phyloP scores from a whole-genome alignment of 2,329 filamentous ascomycete species.

The Botryotinia narcissicola region DNA sequence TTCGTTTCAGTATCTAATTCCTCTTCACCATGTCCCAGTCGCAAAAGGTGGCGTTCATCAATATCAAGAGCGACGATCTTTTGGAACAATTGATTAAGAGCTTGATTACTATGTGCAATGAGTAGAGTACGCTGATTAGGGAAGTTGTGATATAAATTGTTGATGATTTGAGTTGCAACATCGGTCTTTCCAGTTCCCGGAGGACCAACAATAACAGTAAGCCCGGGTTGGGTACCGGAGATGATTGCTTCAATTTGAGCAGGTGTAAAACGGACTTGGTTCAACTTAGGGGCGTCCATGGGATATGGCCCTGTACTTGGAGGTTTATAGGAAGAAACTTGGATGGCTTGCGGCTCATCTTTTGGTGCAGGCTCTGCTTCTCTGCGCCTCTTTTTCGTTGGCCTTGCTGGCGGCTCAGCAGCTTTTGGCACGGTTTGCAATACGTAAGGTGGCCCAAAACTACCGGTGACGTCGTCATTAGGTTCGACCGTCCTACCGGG shows the following conservation, averaged over 20 bases:
- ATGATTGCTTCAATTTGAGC: constrained; percentile 89
- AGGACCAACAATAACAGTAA: constrained; percentile 91
- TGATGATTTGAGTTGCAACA: constrained; percentile 97
- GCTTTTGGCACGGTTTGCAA: constrained; percentile 63
- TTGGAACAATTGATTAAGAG: constrained; percentile 93
- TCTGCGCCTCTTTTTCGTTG: constrained; percentile 81
- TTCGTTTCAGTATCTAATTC: constrained; percentile 81
- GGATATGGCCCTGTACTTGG: constrained; percentile 88
- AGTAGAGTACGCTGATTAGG: constrained; percentile 87
- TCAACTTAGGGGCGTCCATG: constrained; percentile 76
- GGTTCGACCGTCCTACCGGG: constrained; percentile 86
- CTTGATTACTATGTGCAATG: constrained; percentile 96
- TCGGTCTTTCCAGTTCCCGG: constrained; percentile 99
- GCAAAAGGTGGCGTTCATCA: constrained; percentile 87
- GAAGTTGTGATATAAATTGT: constrained; percentile 98
- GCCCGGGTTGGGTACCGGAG: constrained; percentile 88
- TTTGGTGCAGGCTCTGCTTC: constrained; percentile 67
- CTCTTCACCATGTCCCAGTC: constrained; percentile 92
- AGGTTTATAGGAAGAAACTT: constrained; percentile 86
- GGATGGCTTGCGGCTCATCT: constrained; percentile 63
- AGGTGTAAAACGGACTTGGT: constrained; percentile 83
- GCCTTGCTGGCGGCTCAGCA: constrained; percentile 50
- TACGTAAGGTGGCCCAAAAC: constrained; percentile 85
- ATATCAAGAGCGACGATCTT: constrained; percentile 97
- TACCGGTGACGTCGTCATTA: constrained; percentile 65